Percentiles rank a stretch among this genome's conserved stretches.
Conservation (phyloP, 108 stramenopile species). For the Aurantiochytrium sp. region DNA sequence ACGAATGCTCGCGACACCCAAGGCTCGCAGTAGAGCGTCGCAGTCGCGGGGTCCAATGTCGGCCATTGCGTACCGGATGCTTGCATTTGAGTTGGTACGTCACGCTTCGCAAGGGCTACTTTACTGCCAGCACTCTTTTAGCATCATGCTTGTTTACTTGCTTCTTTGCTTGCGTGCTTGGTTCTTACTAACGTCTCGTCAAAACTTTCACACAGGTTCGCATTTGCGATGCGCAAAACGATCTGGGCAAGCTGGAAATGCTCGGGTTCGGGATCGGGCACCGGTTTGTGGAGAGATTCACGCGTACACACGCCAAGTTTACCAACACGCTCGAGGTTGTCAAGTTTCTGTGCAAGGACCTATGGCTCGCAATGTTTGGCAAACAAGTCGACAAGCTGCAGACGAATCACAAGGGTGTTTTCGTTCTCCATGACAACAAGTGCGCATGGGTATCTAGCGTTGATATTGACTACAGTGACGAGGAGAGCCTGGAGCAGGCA, state of each 20-base stretch:
- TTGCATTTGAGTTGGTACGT: no score
- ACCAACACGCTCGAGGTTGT: slow-evolving; percentile 66
- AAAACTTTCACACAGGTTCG: background rate
- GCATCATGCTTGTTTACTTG: no score
- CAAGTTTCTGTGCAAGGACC: slow-evolving; percentile 87
- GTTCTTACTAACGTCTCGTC: no score
- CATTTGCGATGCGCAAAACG: background rate
- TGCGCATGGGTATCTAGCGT: slow-evolving; percentile 15
- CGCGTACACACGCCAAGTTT: slow-evolving; percentile 34
- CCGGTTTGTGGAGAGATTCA: slow-evolving; percentile 73
- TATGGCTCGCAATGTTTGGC: slow-evolving; percentile 81
- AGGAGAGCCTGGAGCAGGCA: background rate
- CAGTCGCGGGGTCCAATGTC: no score
- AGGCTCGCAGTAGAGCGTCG: no score
- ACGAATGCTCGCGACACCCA: no score
- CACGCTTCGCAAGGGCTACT: no score
- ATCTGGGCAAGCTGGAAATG: slow-evolving; percentile 54
- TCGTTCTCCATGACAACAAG: slow-evolving; percentile 71
- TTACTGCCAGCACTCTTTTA: no score
- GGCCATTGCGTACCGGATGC: no score
- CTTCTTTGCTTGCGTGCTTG: no score
- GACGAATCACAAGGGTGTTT: slow-evolving; percentile 86
- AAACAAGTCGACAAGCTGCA: slow-evolving; percentile 90
- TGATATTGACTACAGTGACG: slow-evolving; percentile 10
- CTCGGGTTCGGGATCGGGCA: slow-evolving; percentile 83